These are phyloP conservation scores for Mycena belliarum DNA, from an alignment of 768 basidiomycete species.

Conservation along the genomic window DNA sequence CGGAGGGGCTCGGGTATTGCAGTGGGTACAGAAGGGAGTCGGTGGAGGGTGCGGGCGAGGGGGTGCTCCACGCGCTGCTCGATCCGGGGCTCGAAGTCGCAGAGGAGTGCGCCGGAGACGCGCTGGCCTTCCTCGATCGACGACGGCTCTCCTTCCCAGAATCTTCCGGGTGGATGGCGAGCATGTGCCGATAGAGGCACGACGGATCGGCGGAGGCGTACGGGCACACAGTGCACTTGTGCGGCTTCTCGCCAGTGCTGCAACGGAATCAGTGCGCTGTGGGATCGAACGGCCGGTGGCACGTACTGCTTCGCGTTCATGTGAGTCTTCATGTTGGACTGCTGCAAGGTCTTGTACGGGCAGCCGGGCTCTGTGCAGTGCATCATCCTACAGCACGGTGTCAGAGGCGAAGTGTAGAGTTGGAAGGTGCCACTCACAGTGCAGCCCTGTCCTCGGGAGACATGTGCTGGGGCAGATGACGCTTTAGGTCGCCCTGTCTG, in stretches of 20 bases:
- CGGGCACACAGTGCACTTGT: background rate
- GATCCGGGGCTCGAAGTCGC: no score
- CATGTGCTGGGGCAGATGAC: background rate
- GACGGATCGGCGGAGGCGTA: constrained; percentile 6
- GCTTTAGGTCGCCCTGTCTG: background rate
- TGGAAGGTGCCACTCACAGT: background rate
- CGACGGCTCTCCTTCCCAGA: no score
- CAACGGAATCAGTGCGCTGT: background rate
- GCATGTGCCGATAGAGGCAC: constrained; percentile 4
- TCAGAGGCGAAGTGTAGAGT: background rate
- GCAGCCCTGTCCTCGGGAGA: background rate
- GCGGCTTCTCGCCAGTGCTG: constrained; percentile 4
- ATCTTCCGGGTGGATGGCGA: background rate
- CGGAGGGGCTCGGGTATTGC: no score
- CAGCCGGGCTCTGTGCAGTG: background rate
- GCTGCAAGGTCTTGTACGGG: constrained; percentile 3
- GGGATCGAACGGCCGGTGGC: background rate
- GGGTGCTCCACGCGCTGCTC: no score
- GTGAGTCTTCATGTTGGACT: constrained; percentile 11
- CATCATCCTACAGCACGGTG: background rate
- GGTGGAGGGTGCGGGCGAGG: no score
- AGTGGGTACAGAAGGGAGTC: no score
- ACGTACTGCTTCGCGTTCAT: constrained; percentile 5
- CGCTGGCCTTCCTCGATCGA: no score
- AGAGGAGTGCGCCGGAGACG: no score